A percentile compares a stretch with the other conserved stretches of the same genome.
Conservation (phyloP, 2,329 filamentous ascomycete species). For the Penicillium sp. region DNA sequence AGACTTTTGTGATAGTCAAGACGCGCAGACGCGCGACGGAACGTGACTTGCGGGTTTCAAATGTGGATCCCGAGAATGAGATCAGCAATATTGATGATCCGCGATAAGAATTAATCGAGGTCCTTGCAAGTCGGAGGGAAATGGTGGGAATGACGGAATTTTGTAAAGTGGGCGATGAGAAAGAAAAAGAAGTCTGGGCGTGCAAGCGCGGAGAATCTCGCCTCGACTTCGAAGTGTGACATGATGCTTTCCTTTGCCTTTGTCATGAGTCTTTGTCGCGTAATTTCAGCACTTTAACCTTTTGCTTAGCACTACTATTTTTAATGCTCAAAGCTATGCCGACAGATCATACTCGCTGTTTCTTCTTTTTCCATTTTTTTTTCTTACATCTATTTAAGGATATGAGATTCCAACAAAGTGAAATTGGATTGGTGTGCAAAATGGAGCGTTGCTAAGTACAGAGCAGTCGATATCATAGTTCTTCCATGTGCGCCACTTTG, state of each 20-base stretch:
- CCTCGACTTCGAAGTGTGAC: not conserved
- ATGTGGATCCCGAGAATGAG: slow-evolving; percentile 12
- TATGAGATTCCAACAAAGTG: not conserved
- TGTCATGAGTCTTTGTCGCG: not conserved
- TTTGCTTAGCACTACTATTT: not conserved
- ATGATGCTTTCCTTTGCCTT: not conserved
- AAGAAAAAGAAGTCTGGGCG: not conserved
- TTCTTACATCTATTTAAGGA: not conserved
- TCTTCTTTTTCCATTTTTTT: not conserved
- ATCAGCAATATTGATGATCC: not conserved
- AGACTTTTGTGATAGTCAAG: slow-evolving; percentile 8
- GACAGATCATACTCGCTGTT: not conserved
- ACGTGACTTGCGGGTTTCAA: slow-evolving; percentile 18
- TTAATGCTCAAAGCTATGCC: not conserved
- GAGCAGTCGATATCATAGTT: slow-evolving; percentile 7
- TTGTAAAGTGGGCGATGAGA: not conserved
- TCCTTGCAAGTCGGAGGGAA: not conserved
- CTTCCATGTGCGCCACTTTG: slow-evolving; percentile 9
- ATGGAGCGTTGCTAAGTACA: slow-evolving; percentile 9
- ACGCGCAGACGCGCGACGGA: slow-evolving; percentile 29
- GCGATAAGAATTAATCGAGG: not conserved
- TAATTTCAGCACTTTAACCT: not conserved
- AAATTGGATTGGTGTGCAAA: not conserved
- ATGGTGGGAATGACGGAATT: not conserved
- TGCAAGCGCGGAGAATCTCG: not conserved